Evolutionary conservation across 2,329 filamentous ascomycete species (phyloP).

Genomic region (Pseudopyrenochaeta lycopersici): DNA sequence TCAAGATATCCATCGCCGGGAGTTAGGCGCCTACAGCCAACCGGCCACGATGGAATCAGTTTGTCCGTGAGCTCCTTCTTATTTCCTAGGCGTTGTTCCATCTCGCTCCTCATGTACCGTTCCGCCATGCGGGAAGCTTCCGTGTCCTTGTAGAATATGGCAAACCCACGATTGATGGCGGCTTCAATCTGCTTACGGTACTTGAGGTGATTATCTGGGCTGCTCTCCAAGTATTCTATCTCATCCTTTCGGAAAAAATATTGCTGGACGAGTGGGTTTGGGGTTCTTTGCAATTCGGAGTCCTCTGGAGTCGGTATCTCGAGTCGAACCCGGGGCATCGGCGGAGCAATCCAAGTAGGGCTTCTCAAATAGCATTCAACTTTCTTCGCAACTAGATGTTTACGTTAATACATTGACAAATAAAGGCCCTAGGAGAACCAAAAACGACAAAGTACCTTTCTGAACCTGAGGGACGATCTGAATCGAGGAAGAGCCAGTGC

Average conservation of each 20-base stretch:
- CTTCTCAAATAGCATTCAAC: too few relatives aligned
- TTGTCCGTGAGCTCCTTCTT: constrained; percentile 65
- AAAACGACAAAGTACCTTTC: constrained; percentile 11
- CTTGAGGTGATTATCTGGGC: constrained; percentile 1
- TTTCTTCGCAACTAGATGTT: too few relatives aligned
- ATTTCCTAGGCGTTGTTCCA: constrained; percentile 63
- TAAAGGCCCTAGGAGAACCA: too few relatives aligned
- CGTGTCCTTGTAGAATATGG: constrained; percentile 63
- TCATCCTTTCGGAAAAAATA: constrained; percentile 6
- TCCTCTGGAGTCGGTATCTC: too few relatives aligned
- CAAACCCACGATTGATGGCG: constrained; percentile 4
- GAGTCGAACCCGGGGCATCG: too few relatives aligned
- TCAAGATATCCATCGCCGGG: constrained; percentile 74
- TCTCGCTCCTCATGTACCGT: constrained; percentile 6
- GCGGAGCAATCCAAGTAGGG: too few relatives aligned
- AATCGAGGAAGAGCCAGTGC: constrained; percentile 49
- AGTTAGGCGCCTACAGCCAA: constrained; percentile 71
- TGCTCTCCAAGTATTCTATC: background rate
- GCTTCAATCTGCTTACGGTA: constrained; percentile 3
- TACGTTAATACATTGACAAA: too few relatives aligned
- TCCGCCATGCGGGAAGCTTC: constrained; percentile 59
- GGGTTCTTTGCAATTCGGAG: too few relatives aligned
- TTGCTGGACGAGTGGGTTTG: constrained; percentile 6
- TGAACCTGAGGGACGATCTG: constrained; percentile 46
- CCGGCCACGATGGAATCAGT: constrained; percentile 70